Evolutionary conservation across 2,329 filamentous ascomycete genomes (phyloP), one percentile per base, ranked within the genome.

Genomic region (Penicillium sp.): DNA sequence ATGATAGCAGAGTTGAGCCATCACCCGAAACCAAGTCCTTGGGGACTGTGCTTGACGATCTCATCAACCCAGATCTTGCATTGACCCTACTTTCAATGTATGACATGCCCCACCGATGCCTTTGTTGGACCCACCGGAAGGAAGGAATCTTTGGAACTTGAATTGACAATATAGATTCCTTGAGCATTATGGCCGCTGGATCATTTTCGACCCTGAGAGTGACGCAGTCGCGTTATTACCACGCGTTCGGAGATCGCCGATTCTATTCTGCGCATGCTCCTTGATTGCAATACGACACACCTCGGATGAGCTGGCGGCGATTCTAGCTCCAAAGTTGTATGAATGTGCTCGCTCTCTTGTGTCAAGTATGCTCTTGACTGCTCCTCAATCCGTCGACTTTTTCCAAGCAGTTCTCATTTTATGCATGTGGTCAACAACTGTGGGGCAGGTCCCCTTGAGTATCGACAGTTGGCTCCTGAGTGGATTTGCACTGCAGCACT

Each of bases 401-500:
- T 80, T 81, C 45, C 78, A 81, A 63, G 75, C 78, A 7, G 69
- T 71, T 7, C 62, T 81, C 1, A 70, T 81, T n/a, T 66, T 81
- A 4, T 76, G 75, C 53, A 66, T 81, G 67, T 81, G 79, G 79
- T 81, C 79, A 4, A 81, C 78, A 0, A 81, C 79, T 1, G 77
- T 80, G 1, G 77, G 77, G 1, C 76, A 79, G 56, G 71, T 76
- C 10, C 78, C 78, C 0, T 61, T 81, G 57, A 78, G 76, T 47
- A 73, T 81, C 34, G 78, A 81, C 63, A 79, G 77, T 54, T 81
- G 78, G 79, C 73, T 80, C 20, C 65, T 79, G 14, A 80, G 73
- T 51, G 78, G 77, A 6, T 80, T 76, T 67, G 76, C 77, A 11
- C 63, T 81, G 2, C 78, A 80, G 54, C 78, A 80, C 49, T 71